Evolutionary conservation across 2,329 filamentous ascomycete genomes (phyloP).

Genomic region (Amphichorda felina): DNA sequence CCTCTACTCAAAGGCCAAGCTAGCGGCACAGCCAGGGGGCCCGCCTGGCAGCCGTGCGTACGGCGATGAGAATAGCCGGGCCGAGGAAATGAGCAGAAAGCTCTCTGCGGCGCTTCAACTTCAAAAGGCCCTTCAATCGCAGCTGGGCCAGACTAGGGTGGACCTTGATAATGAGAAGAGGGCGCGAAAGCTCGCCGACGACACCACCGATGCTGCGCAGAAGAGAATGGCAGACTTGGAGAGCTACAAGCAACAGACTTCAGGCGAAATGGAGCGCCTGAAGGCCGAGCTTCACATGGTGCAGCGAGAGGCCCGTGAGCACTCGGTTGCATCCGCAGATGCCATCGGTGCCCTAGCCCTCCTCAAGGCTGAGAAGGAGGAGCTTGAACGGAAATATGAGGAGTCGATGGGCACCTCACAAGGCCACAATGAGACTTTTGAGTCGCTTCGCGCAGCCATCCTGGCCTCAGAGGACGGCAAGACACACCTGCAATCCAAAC

Average conservation of each 20-base stretch:
- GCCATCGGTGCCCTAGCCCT: constrained; percentile 63
- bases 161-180: constrained; percentile 75
- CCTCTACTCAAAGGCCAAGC: constrained; percentile 84
- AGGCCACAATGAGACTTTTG: constrained; percentile 60
- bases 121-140: constrained; percentile 72
- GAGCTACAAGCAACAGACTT: constrained; percentile 68
- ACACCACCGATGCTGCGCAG: constrained; percentile 72
- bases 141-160: constrained; percentile 52
- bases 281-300: constrained; percentile 74
- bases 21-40: constrained; percentile 54
- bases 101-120: constrained; percentile 69
- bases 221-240: constrained; percentile 78
- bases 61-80: constrained; percentile 38
- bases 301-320: constrained; percentile 69
- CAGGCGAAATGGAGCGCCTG: constrained; percentile 73
- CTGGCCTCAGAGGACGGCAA: constrained; percentile 69
- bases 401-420: constrained; percentile 55
- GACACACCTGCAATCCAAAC: constrained; percentile 62
- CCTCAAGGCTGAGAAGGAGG: constrained; percentile 76
- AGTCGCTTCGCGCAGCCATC: constrained; percentile 66
- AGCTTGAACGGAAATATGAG: constrained; percentile 57
- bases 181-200: constrained; percentile 75
- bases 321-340: constrained; percentile 66
- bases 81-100: constrained; percentile 66
- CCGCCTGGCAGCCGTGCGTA: constrained; percentile 39